Evolutionary conservation across 2,329 filamentous ascomycete genomes (phyloP).

Genomic region (Aspergillus fructus): DNA sequence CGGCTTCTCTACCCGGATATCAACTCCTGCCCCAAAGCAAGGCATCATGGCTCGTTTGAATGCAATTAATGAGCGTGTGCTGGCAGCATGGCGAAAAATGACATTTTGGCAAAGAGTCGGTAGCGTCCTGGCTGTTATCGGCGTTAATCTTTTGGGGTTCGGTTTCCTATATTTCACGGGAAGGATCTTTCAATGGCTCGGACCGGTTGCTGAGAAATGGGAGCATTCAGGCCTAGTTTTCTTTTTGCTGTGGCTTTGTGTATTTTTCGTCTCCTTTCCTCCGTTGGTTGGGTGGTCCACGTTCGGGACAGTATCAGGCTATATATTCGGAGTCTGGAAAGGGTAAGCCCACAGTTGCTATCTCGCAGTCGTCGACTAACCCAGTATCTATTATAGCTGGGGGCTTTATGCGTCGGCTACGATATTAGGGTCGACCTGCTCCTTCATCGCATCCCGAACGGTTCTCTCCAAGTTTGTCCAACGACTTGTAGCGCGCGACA

Average conservation of each 20-base stretch:
- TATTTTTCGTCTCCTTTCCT: conserved; percentile 78
- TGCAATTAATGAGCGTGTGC: conserved; percentile 32
- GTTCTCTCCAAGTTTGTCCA: conserved; percentile 77
- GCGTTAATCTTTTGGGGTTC: conserved; percentile 58
- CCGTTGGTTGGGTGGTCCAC: conserved; percentile 86
- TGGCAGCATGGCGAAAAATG: conserved; percentile 40
- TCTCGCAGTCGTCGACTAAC: conserved; percentile 5
- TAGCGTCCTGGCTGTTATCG: conserved; percentile 52
- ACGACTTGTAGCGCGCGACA: conserved; percentile 76
- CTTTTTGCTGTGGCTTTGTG: conserved; percentile 71
- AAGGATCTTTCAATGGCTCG: conserved; percentile 72
- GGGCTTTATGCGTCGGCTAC: conserved; percentile 78
- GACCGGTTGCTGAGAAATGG: conserved; percentile 74
- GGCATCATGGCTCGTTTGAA: conserved; percentile 39
- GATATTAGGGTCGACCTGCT: conserved; percentile 71
- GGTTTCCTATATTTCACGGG: conserved; percentile 77
- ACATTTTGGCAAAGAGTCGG: conserved; percentile 60
- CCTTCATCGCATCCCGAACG: conserved; percentile 78
- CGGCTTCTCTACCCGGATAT: conserved; percentile 33
- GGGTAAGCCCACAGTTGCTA: conserved; percentile 55
- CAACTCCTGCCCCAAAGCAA: conserved; percentile 34
- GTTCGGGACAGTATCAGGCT: conserved; percentile 67
- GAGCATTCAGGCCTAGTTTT: conserved; percentile 69
- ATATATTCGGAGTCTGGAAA: conserved; percentile 69
- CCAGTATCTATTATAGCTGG: conserved; percentile 60